Evolutionary conservation across 495 filamentous ascomycete genomes (phyloP).

Genomic region (Aspergillus haitiensis): DNA sequence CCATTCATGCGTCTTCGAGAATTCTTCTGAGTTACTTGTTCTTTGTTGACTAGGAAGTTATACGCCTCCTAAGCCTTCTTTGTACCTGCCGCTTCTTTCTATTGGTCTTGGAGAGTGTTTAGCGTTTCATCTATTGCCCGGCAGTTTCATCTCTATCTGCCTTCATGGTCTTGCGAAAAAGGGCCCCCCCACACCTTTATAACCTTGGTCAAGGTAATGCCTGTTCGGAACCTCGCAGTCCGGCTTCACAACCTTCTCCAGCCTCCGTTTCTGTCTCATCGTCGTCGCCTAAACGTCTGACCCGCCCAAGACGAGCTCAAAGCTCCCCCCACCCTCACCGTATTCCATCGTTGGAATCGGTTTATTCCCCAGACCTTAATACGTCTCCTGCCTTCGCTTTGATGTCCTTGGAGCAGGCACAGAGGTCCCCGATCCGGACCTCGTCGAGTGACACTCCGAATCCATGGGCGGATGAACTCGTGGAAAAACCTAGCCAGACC

Average conservation of each 20-base stretch:
- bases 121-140: constrained; percentile 23
- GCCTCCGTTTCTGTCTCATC: constrained; percentile 36
- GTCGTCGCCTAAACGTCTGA: constrained; percentile 33
- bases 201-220: constrained; percentile 38
- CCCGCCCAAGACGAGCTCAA: constrained; percentile 30
- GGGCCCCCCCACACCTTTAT: constrained; percentile 45
- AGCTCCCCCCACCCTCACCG: constrained; percentile 32
- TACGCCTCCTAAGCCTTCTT: neutral
- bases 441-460: constrained; percentile 32
- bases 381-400: constrained; percentile 47
- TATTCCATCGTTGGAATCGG: constrained; percentile 37
- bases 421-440: constrained; percentile 41
- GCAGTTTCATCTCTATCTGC: constrained; percentile 20
- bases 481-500: constrained; percentile 26
- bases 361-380: constrained; percentile 47
- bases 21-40: neutral
- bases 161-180: constrained; percentile 52
- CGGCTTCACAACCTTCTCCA: constrained; percentile 30
- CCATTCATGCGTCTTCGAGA: constrained; percentile 10
- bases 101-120: constrained; percentile 19
- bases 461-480: constrained; percentile 39
- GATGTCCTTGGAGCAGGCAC: constrained; percentile 47
- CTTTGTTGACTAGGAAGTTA: neutral
- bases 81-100: constrained; percentile 3
- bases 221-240: constrained; percentile 30